Base-by-base conservation (phyloP, 78 protist species). In the Dictyostelium capitatum region DNA sequence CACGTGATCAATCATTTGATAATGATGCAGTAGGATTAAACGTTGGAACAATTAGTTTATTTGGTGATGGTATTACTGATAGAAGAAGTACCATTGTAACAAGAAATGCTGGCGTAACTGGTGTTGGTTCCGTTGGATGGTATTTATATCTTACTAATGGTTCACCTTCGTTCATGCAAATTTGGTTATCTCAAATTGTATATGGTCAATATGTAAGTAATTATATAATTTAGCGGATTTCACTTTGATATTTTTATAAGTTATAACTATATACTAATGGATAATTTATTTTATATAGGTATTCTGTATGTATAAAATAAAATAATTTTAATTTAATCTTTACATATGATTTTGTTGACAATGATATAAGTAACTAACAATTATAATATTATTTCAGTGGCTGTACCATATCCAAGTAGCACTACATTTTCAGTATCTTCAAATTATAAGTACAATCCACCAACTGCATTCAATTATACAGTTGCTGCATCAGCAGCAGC, bases 71-170 rank as follows among this genome's bases (percentile, higher is more conserved):
- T 15, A 69, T 72, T 12, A 43, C 82, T 15, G 91, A 83, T 72
- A 17, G 72, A 30, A 17, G 82, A 10, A 23, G 73, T 3, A 54
- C 67, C 2, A 59, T 43, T 19, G 56, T 83, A 48, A 83, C 80
- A 14, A 46, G 54, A 17, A 83, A 74, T 12, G 80, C 69, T 41
- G 91, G 91, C 72, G 56, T 83, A 46, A 83, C 91, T 3, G 91
- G 91, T 83, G 51, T 83, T 9, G 53, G 80, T 19, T 72, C 72
- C 23, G 4, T 74, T 9, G 91, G 91, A 12, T 83, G 91, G 91
- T 83, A 83, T 48, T 17, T 83, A 20, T 72, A 72, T 41, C 20
- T 70, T 19, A 23, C 28, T 25, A 46, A 28, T 28, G 80, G 82
- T 1, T 53, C 91, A 10, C 91, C 91, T 20, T n/a, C 91, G 0